Evolutionary conservation across 768 basidiomycete genomes (phyloP).

Genomic region (Glaciozyma martinii): DNA sequence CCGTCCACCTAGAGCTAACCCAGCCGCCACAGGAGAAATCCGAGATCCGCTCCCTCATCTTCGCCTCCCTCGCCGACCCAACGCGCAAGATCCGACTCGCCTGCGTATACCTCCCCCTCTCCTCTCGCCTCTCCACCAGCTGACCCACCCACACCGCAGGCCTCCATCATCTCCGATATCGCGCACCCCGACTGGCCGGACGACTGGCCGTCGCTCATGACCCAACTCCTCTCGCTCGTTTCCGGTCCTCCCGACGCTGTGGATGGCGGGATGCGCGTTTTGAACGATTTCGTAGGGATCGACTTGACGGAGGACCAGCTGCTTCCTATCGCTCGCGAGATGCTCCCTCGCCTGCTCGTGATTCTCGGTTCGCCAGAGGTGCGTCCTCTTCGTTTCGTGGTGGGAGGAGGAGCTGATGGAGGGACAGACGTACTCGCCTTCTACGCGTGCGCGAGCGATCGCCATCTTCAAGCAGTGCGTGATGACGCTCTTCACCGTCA

Average conservation of each 20-base stretch:
- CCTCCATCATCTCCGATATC: constrained; percentile 75
- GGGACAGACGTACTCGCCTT: constrained; percentile 55
- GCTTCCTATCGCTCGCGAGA: constrained; percentile 75
- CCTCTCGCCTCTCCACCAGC: background rate
- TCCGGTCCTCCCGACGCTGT: constrained; percentile 63
- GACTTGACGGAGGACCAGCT: constrained; percentile 93
- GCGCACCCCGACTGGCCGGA: constrained; percentile 94
- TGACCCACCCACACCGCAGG: constrained; percentile 47
- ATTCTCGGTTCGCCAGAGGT: constrained; percentile 73
- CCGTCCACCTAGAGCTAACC: background rate
- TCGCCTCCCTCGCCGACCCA: constrained; percentile 73
- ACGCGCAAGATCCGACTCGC: constrained; percentile 77
- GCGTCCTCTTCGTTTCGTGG: background rate
- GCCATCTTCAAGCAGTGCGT: constrained; percentile 86
- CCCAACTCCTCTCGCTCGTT: constrained; percentile 62
- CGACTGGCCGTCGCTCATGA: constrained; percentile 83
- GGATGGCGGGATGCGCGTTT: constrained; percentile 92
- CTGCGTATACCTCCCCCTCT: constrained; percentile 52
- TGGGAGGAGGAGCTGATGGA: background rate
- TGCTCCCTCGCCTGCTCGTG: constrained; percentile 71
- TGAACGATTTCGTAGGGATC: constrained; percentile 86
- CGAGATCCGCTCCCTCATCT: constrained; percentile 66
- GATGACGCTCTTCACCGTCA: constrained; percentile 84
- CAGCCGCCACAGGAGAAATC: constrained; percentile 55
- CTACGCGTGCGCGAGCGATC: constrained; percentile 76